phyloP scores from a whole-genome alignment of 345 rosid species.

The Conringia planisiliqua region DNA sequence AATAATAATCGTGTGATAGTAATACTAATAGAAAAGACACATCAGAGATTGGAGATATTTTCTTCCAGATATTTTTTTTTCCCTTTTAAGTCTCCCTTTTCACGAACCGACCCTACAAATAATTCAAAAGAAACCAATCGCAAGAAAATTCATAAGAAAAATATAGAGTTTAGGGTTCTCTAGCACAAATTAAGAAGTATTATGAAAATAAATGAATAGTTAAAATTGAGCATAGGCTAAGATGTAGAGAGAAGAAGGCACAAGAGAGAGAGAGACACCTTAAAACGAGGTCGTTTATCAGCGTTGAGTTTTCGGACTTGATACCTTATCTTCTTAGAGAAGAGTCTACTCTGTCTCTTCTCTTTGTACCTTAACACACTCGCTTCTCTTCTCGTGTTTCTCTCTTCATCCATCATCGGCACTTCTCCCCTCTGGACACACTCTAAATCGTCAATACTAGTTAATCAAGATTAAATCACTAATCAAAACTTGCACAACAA shows the following conservation, averaged over 20 bases:
- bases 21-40: neutral
- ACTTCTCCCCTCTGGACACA: conserved; percentile 57
- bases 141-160: neutral
- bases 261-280: conserved; percentile 32
- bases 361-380: conserved; percentile 77
- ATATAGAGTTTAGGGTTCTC: neutral
- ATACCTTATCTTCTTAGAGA: conserved; percentile 81
- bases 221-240: neutral
- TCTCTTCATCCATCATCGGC: conserved; percentile 62
- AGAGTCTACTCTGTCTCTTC: conserved; percentile 62
- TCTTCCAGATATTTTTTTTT: neutral
- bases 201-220: neutral
- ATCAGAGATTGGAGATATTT: conserved; percentile 13
- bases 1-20: neutral
- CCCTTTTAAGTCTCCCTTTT: conserved; percentile 33
- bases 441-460: neutral
- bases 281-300: conserved; percentile 72
- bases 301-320: conserved; percentile 79
- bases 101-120: conserved; percentile 64
- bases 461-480: neutral
- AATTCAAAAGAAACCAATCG: conserved; percentile 16
- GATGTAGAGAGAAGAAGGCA: neutral
- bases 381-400: conserved; percentile 66
- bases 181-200: neutral
- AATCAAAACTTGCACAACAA: conserved; percentile 14